Conservation (phyloP, 495 filamentous ascomycete species). For the Trichoderma virens region DNA sequence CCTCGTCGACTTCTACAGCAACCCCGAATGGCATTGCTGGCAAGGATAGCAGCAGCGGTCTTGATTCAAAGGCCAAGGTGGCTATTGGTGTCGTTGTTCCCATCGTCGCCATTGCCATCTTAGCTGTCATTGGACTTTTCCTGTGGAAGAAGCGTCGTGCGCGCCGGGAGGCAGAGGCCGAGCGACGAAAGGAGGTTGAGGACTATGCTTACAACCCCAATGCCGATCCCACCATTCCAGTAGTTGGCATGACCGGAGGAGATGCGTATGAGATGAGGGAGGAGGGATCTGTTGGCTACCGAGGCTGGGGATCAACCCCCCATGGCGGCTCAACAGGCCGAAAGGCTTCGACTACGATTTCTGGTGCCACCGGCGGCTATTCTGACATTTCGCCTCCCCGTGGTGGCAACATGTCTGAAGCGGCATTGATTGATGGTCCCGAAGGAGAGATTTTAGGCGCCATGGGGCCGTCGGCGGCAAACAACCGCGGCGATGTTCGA, state of each 20-base stretch:
- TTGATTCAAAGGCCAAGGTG: conserved; percentile 52
- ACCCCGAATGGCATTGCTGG: conserved; percentile 17
- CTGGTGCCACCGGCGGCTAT: conserved; percentile 59
- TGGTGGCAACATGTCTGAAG: conserved; percentile 63
- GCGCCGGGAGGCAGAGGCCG: conserved; percentile 75
- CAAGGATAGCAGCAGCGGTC: conserved; percentile 13
- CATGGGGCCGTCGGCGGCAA: conserved; percentile 63
- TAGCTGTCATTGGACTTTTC: conserved; percentile 68
- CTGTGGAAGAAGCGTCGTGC: conserved; percentile 83
- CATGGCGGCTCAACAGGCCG: conserved; percentile 60
- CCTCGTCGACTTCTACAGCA: conserved; percentile 21
- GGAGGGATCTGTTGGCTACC: conserved; percentile 67
- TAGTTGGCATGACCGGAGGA: conserved; percentile 40
- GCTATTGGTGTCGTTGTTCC: conserved; percentile 93
- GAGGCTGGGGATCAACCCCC: conserved; percentile 88
- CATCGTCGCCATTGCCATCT: conserved; percentile 76
- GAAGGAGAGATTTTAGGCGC: conserved; percentile 63
- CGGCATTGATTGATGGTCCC: conserved; percentile 58
- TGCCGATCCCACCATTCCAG: conserved; percentile 75
- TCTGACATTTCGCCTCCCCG: conserved; percentile 73
- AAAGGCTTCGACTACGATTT: conserved; percentile 82
- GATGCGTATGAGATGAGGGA: conserved; percentile 55
- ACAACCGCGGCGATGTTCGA: conserved; percentile 63
- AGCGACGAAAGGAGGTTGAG: conserved; percentile 87
- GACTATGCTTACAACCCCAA: conserved; percentile 97